phyloP scores from a whole-genome alignment of 768 basidiomycete species.

The Suillus tomentosus region DNA sequence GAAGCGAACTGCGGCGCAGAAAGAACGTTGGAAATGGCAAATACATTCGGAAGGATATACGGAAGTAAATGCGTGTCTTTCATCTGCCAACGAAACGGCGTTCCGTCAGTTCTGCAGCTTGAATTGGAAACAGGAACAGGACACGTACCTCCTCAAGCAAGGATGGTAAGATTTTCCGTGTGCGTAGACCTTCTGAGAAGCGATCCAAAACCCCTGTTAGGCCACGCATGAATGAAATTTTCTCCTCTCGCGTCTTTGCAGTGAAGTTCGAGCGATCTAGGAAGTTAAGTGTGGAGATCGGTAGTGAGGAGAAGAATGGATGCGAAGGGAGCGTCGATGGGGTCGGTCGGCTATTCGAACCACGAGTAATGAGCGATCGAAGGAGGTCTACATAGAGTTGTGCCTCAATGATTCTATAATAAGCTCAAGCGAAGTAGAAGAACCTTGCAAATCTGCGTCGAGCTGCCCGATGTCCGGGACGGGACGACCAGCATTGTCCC shows the following conservation, averaged over 20 bases:
- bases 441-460: slow-evolving; percentile 76
- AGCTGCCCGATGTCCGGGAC: slow-evolving; percentile 62
- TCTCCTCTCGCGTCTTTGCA: slow-evolving; percentile 91
- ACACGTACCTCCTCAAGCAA: slow-evolving; percentile 85
- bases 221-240: slow-evolving; percentile 95
- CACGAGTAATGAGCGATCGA: slow-evolving; percentile 77
- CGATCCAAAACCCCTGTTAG: slow-evolving; percentile 74
- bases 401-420: slow-evolving; percentile 15
- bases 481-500: slow-evolving; percentile 68
- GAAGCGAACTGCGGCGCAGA: slow-evolving; percentile 79
- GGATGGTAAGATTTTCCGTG: slow-evolving; percentile 88
- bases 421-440: slow-evolving; percentile 11
- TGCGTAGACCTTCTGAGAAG: slow-evolving; percentile 86
- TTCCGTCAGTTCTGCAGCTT: slow-evolving; percentile 8
- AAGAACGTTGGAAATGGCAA: slow-evolving; percentile 79
- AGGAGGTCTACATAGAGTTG: slow-evolving; percentile 62
- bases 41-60: slow-evolving; percentile 95
- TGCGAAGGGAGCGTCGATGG: slow-evolving; percentile 81
- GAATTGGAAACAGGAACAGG: slow-evolving; percentile 10
- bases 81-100: slow-evolving; percentile 52
- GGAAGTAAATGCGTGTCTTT: slow-evolving; percentile 93
- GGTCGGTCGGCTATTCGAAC: slow-evolving; percentile 69
- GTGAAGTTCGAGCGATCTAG: slow-evolving; percentile 95
- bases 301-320: slow-evolving; percentile 92
- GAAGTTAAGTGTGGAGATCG: slow-evolving; percentile 95